Evolutionary conservation across 768 basidiomycete species (phyloP).

Genomic region (Kwoniella shandongensis): DNA sequence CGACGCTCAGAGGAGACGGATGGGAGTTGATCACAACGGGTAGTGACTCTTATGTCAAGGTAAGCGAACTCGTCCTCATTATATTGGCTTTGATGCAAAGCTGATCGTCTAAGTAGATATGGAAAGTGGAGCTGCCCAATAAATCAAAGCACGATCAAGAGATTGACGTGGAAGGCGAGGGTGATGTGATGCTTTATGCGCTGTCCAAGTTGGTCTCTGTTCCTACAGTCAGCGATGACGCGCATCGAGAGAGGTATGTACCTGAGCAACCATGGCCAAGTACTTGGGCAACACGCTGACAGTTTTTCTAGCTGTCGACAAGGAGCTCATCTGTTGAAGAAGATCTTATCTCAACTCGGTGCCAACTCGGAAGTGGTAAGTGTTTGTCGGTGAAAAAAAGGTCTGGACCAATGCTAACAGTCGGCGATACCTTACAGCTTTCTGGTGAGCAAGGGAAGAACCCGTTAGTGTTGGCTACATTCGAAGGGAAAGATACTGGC

Average conservation of each 20-base stretch:
- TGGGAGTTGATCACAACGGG: conserved; percentile 71
- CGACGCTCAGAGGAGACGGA: conserved; percentile 49
- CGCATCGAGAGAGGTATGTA: conserved; percentile 63
- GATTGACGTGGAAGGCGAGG: conserved; percentile 42
- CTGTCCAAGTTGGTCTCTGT: conserved; percentile 83
- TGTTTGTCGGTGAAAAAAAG: too few relatives aligned
- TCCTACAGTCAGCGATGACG: conserved; percentile 73
- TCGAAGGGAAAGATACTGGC: conserved; percentile 67
- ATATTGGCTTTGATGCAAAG: too few relatives aligned
- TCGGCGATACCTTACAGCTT: conserved; percentile 59
- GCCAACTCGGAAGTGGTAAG: conserved; percentile 74
- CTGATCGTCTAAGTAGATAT: conserved; percentile 48
- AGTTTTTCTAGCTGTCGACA: conserved; percentile 66
- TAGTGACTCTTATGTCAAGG: conserved; percentile 82
- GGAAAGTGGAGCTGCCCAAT: conserved; percentile 53
- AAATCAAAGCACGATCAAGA: conserved; percentile 16
- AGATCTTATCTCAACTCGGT: conserved; percentile 82
- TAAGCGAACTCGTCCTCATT: conserved; percentile 40
- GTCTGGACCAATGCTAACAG: too few relatives aligned
- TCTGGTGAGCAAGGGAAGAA: conserved; percentile 74
- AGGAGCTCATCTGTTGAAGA: conserved; percentile 87
- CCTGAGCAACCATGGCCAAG: too few relatives aligned
- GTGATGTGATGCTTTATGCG: conserved; percentile 74
- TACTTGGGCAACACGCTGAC: too few relatives aligned
- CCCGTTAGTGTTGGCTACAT: conserved; percentile 86